Conservation (phyloP, 768 basidiomycete species). For the Lactarius tabidus region DNA sequence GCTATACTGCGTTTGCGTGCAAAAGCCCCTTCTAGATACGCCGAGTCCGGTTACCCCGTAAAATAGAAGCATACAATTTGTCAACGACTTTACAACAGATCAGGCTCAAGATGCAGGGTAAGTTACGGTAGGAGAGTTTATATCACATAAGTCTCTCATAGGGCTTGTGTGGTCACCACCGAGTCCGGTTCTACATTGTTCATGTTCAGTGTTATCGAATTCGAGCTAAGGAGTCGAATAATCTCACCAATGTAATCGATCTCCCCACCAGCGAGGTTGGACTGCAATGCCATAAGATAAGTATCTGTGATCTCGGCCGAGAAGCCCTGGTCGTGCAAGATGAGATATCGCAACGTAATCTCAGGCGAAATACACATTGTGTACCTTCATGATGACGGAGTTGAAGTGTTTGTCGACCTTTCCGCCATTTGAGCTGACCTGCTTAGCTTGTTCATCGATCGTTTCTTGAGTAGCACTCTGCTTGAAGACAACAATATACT, state of each 20-base stretch:
- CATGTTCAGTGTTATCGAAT: neutral
- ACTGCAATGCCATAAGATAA: conserved; percentile 36
- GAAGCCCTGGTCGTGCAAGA: conserved; percentile 37
- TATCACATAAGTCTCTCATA: too few relatives aligned
- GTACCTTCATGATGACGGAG: conserved; percentile 28
- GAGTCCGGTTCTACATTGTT: conserved; percentile 40
- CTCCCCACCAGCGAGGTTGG: conserved; percentile 26
- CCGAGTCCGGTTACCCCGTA: neutral
- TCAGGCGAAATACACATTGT: neutral
- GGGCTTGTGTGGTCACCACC: conserved; percentile 38
- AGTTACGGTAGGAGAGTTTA: too few relatives aligned
- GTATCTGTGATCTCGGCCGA: conserved; percentile 37
- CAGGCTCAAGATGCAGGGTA: too few relatives aligned
- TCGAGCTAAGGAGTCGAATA: neutral
- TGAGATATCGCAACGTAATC: neutral
- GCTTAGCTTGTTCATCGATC: conserved; percentile 39
- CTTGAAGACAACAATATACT: conserved; percentile 57
- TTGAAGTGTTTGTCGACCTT: conserved; percentile 40
- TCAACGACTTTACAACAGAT: neutral
- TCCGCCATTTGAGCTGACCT: conserved; percentile 43
- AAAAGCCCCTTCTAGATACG: neutral
- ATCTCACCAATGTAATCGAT: conserved; percentile 44
- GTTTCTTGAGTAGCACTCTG: conserved; percentile 37
- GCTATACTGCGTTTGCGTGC: too few relatives aligned
- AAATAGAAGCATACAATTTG: neutral